A percentile compares a stretch with the other conserved stretches of the same genome.
Evolutionary conservation across 352 stramenopile genomes (phyloP).

Genomic region (Phytopythium litorale): DNA sequence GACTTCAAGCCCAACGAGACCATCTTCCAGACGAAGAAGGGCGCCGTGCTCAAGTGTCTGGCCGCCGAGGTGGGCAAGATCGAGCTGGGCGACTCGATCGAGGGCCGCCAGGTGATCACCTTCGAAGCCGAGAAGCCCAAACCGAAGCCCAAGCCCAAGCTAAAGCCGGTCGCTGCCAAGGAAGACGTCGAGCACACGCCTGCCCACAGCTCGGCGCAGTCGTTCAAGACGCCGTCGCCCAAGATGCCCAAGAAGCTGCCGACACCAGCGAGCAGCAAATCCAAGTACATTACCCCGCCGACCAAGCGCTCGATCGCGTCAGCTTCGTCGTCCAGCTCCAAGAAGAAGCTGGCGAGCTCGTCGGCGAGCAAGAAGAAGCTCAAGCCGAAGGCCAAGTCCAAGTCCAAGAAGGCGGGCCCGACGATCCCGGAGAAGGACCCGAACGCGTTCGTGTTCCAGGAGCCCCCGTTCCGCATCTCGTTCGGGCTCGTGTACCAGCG

Average conservation of each 20-base stretch:
- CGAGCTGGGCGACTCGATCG: constrained; percentile 62
- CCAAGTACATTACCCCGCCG: constrained; percentile 20
- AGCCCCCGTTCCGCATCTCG: constrained; percentile 60
- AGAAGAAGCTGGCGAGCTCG: constrained; percentile 25
- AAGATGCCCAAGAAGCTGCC: constrained; percentile 27
- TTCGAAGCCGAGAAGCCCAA: constrained; percentile 31
- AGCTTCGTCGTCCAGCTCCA: constrained; percentile 12
- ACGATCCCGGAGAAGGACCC: constrained; percentile 12
- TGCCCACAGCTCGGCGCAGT: constrained; percentile 8
- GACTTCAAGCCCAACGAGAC: constrained; percentile 74
- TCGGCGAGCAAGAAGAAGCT: not conserved
- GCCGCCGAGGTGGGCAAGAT: constrained; percentile 43
- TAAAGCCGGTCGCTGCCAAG: constrained; percentile 21
- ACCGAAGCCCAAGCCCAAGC: constrained; percentile 9
- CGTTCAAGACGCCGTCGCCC: constrained; percentile 41
- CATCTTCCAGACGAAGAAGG: constrained; percentile 79
- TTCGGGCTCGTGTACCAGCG: constrained; percentile 66
- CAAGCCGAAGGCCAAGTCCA: constrained; percentile 18
- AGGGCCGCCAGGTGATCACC: constrained; percentile 52
- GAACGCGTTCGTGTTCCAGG: constrained; percentile 39
- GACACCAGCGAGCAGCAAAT: constrained; percentile 10
- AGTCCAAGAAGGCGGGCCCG: constrained; percentile 17
- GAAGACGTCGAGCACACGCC: constrained; percentile 10
- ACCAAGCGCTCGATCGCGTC: constrained; percentile 15
- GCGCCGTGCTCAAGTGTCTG: constrained; percentile 62